Percentiles rank a stretch among this genome's conserved stretches.
Evolutionary conservation across 768 basidiomycete species (phyloP).

Genomic region (Hygrophorus russula): DNA sequence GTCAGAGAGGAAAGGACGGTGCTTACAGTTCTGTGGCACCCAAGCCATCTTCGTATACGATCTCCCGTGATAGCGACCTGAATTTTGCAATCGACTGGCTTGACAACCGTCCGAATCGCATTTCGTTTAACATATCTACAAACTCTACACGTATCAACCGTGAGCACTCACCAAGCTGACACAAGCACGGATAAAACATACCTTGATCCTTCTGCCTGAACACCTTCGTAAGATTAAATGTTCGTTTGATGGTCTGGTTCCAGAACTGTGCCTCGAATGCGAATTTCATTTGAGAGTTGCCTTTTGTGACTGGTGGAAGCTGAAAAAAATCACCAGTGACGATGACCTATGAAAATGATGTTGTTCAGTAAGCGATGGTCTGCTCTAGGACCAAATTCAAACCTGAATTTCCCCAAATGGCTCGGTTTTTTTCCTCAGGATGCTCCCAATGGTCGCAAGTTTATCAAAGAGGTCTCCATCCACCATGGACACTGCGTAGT

Average conservation of each 20-base stretch:
- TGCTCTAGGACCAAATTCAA: not conserved
- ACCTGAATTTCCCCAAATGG: conserved; percentile 97
- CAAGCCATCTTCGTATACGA: conserved; percentile 70
- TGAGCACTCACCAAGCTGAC: conserved; percentile 2
- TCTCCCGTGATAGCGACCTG: conserved; percentile 53
- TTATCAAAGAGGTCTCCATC: conserved; percentile 93
- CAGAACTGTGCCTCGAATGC: conserved; percentile 85
- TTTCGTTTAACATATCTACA: conserved; percentile 95
- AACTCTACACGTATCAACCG: conserved; percentile 48
- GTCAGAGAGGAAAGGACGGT: not conserved
- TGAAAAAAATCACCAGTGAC: conserved; percentile 99
- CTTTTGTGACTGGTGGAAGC: conserved; percentile 81
- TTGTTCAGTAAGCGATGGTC: not conserved
- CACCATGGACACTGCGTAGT: conserved; percentile 88
- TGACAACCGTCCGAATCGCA: conserved; percentile 80
- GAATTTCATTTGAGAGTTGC: conserved; percentile 54
- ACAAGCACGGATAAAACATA: conserved; percentile 20
- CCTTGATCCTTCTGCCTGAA: conserved; percentile 91
- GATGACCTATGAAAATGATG: conserved; percentile 42
- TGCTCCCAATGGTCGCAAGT: conserved; percentile 57
- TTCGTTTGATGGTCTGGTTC: conserved; percentile 62
- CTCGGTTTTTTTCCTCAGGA: conserved; percentile 44
- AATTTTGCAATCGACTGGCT: conserved; percentile 59
- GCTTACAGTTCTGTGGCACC: conserved; percentile 85
- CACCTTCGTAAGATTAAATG: conserved; percentile 90